Percentiles rank a stretch among this genome's conserved stretches.
Conservation (phyloP, 2,329 filamentous ascomycete genomes). For the Venturia effusa region DNA sequence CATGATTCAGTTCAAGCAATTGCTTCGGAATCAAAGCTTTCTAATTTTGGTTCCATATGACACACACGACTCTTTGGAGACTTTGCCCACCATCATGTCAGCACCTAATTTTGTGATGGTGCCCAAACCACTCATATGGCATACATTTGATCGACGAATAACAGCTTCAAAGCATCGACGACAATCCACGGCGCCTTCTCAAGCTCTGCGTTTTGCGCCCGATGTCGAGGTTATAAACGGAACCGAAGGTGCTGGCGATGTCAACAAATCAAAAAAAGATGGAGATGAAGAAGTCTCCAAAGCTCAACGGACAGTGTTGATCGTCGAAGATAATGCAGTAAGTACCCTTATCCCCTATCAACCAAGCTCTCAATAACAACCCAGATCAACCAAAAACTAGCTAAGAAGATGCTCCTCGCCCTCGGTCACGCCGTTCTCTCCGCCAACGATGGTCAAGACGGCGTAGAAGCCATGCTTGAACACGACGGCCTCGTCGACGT, state of each 20-base stretch:
- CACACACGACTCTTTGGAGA: constrained; percentile 8
- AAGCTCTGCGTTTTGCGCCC: constrained; percentile 9
- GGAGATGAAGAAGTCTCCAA: neutral
- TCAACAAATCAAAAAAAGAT: neutral
- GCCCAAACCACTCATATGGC: constrained; percentile 11
- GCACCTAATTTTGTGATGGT: constrained; percentile 9
- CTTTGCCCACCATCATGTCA: neutral
- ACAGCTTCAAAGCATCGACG: constrained; percentile 1
- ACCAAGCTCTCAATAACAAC: neutral
- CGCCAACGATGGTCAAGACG: constrained; percentile 9
- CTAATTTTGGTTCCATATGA: constrained; percentile 9
- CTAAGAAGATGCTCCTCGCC: constrained; percentile 2
- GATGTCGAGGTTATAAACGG: constrained; percentile 10
- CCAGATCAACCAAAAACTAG: constrained; percentile 11
- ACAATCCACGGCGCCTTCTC: constrained; percentile 7
- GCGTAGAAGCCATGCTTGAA: neutral
- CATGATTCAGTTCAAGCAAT: neutral
- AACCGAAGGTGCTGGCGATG: neutral
- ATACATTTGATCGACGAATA: constrained; percentile 7
- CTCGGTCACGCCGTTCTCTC: neutral
- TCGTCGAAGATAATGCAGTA: constrained; percentile 10
- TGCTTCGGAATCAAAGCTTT: neutral
- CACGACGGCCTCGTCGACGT: constrained; percentile 1
- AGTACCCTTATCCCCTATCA: neutral
- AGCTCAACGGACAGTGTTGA: neutral